These are phyloP conservation scores for Termitomyces sp. DNA, from an alignment of 768 basidiomycete genomes.

Conservation along the genomic window DNA sequence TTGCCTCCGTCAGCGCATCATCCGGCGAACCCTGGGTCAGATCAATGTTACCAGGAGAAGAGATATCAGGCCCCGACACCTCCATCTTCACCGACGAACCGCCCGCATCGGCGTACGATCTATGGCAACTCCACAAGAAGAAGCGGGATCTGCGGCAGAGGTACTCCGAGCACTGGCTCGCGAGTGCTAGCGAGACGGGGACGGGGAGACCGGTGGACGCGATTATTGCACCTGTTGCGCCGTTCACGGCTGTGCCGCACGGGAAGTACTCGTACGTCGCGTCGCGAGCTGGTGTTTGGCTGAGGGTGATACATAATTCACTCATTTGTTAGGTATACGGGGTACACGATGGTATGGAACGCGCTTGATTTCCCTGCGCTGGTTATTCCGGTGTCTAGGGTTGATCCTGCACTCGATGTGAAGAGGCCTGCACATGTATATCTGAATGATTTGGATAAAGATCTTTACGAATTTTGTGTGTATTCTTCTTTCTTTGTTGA, in stretches of 20 bases:
- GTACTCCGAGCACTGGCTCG: conserved; percentile 63
- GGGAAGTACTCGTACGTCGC: conserved; percentile 45
- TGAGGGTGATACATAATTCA: no score
- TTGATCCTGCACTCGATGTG: conserved; percentile 51
- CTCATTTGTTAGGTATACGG: conserved; percentile 41
- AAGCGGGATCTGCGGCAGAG: conserved; percentile 47
- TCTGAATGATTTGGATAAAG: conserved; percentile 42
- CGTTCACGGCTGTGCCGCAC: conserved; percentile 61
- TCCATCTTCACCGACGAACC: not conserved
- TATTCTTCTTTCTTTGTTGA: conserved; percentile 1
- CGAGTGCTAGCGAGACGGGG: conserved; percentile 44
- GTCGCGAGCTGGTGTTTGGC: conserved; percentile 5
- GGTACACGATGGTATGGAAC: conserved; percentile 64
- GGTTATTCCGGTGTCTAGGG: conserved; percentile 60
- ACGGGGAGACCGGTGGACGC: conserved; percentile 77
- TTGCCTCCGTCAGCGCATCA: conserved; percentile 26
- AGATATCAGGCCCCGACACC: not conserved
- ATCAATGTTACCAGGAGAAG: conserved; percentile 37
- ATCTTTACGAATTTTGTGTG: conserved; percentile 53
- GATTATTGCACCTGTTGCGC: conserved; percentile 61
- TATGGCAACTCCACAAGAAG: conserved; percentile 64
- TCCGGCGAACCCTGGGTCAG: conserved; percentile 53
- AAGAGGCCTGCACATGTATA: conserved; percentile 45
- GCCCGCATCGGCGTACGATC: conserved; percentile 41
- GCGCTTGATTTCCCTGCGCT: conserved; percentile 59